Conservation (phyloP, 2,329 filamentous ascomycete species). For the Samsoniella hepiali region DNA sequence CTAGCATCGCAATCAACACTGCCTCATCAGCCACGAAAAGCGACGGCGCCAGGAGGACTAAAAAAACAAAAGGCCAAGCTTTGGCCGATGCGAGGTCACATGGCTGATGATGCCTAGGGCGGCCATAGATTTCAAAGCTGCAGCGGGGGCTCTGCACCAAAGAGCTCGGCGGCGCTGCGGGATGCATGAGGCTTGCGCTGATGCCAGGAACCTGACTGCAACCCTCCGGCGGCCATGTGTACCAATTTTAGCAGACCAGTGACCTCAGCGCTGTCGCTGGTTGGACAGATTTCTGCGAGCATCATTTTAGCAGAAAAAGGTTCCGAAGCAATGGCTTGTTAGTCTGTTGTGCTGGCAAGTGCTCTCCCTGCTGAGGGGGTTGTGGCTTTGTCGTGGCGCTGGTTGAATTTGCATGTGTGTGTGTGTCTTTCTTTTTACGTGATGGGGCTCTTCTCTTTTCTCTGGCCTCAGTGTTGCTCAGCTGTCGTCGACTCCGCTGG, state of each 20-base stretch:
- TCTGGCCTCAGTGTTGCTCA: background rate
- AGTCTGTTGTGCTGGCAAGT: background rate
- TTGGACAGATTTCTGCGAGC: background rate
- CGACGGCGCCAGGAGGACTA: background rate
- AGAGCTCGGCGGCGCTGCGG: background rate
- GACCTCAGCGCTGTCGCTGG: background rate
- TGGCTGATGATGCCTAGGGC: background rate
- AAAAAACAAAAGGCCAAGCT: background rate
- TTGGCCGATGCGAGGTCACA: background rate
- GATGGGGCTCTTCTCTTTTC: background rate
- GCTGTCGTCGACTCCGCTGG: background rate
- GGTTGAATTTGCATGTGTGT: background rate
- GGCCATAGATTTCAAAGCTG: background rate
- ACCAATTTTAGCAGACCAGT: background rate
- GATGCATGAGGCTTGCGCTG: background rate
- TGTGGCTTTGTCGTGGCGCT: background rate
- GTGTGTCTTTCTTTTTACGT: background rate
- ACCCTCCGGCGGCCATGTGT: background rate
- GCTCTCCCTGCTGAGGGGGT: background rate
- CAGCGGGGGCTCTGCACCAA: background rate
- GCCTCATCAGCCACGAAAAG: background rate
- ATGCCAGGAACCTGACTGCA: background rate
- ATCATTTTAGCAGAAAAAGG: background rate
- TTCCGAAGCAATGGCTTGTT: background rate
- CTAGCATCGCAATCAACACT: constrained; percentile 6